Conservation (phyloP, 768 basidiomycete genomes). For the Lactarius sanguifluus region DNA sequence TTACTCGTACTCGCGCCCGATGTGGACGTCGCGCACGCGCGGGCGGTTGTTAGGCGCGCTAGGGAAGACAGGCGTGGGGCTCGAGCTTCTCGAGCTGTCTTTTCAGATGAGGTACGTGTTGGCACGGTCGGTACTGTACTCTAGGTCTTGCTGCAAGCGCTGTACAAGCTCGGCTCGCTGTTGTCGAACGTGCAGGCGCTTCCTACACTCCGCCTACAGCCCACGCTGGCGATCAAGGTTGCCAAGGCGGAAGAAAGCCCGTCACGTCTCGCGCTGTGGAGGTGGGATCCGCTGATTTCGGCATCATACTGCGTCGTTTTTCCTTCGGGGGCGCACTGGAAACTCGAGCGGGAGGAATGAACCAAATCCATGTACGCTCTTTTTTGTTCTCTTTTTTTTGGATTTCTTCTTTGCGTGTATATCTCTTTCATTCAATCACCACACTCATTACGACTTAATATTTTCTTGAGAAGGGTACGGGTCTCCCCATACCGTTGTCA, state of each 20-base stretch:
- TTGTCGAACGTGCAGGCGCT: slow-evolving; percentile 34
- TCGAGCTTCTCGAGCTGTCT: slow-evolving; percentile 32
- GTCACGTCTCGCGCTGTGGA: slow-evolving; percentile 32
- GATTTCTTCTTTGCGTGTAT: too few species aligned
- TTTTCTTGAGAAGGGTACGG: neutral
- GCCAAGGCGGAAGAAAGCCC: slow-evolving; percentile 37
- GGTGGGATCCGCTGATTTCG: slow-evolving; percentile 33
- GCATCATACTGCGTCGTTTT: slow-evolving; percentile 33
- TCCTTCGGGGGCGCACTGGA: slow-evolving; percentile 35
- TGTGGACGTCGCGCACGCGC: slow-evolving; percentile 36
- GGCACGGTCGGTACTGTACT: neutral
- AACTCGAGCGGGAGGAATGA: slow-evolving; percentile 12
- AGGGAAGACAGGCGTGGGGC: slow-evolving; percentile 33
- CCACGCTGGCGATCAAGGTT: slow-evolving; percentile 41
- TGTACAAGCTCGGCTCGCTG: slow-evolving; percentile 35
- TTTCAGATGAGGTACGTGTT: slow-evolving; percentile 34
- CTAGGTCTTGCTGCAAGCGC: slow-evolving; percentile 29
- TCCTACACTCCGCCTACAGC: slow-evolving; percentile 34
- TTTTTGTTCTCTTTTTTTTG: neutral
- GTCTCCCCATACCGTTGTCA: neutral
- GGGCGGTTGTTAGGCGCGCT: slow-evolving; percentile 36
- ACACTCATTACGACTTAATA: neutral
- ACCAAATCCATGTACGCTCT: neutral
- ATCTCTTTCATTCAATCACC: neutral
- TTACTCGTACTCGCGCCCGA: slow-evolving; percentile 27